Conservation (phyloP, 257 asterid genomes). For the Buddleja alternifolia region DNA sequence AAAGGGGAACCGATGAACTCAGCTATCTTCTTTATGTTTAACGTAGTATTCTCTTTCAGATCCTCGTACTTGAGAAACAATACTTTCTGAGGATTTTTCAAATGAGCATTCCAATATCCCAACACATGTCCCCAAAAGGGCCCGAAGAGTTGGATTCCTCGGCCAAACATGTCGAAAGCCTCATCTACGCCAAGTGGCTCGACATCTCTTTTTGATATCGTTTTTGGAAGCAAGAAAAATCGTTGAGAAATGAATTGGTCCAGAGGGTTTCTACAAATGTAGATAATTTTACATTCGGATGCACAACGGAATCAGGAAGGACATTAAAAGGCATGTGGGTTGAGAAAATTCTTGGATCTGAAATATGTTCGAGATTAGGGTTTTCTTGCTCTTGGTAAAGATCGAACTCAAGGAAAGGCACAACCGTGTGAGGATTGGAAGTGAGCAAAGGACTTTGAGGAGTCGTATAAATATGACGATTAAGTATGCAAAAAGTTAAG, state of each 20-base stretch:
- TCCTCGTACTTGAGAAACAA: constrained; percentile 11
- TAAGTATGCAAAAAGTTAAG: constrained; percentile 20
- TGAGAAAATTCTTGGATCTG: constrained; percentile 14
- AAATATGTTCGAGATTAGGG: not conserved
- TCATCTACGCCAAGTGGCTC: not conserved
- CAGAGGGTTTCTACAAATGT: constrained; percentile 25
- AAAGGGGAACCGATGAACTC: not conserved
- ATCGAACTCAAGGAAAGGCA: not conserved
- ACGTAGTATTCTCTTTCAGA: not conserved
- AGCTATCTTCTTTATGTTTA: not conserved
- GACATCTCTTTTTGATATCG: not conserved
- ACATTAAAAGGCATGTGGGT: constrained; percentile 18
- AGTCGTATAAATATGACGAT: constrained; percentile 1
- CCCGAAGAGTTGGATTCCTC: not conserved
- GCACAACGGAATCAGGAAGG: not conserved
- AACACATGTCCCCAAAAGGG: not conserved
- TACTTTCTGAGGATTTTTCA: not conserved
- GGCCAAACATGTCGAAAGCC: not conserved
- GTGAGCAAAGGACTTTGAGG: constrained; percentile 18
- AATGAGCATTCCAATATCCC: not conserved
- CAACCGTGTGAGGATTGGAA: constrained; percentile 15
- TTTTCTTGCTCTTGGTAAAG: not conserved
- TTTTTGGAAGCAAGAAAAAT: not conserved
- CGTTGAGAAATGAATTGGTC: constrained; percentile 16
- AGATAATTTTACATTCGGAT: constrained; percentile 1